Base-by-base conservation (phyloP, 1,139 yeast genomes). In the Blastobotrys serpentis region DNA sequence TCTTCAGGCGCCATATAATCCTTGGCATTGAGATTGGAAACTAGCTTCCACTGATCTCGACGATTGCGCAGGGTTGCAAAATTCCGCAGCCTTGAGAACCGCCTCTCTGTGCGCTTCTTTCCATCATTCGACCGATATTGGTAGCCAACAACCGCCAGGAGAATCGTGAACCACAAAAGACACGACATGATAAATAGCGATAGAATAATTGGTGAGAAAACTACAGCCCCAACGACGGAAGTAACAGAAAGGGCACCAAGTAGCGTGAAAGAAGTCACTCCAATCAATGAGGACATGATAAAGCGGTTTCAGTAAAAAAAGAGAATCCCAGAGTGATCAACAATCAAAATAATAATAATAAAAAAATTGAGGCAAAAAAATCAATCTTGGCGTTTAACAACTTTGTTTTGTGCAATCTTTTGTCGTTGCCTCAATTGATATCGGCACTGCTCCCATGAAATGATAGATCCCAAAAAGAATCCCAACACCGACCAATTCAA, bases 391-490 rank as follows among this genome's bases (percentile, higher is more conserved):
- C 42, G 42, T 32, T 42, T 42, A 5, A 45, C 51, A 23, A 26
- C 18, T 26, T 42, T 48, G 10, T 47, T 43, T 13, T 48, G 21
- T 10, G 33, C 42, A n/a, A 25, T 79, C 54, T 76, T 75, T 60
- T 78, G 73, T 42, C 84, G 81, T 57, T 78, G 76, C 60, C 84
- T 74, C 63, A 95, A 73, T 48, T 81, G 75, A 45, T 81, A 76
- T 52, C 96, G 74, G 65, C 98, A 90, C 66, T 87, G 95, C 65
- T 90, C 96, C 96, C 96, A 90, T 0, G 95, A 87, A 32, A 86
- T 82, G 0, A 86, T 75, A 46, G 87, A 82, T 1, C 96, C 97
- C 32, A 88, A 66, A 53, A 86, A 69, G 56, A 89, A 79, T 2
- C 95, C 95, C 41, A 87, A 86, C 45, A 86, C 75, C 4, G 84